Evolutionary conservation across 768 basidiomycete genomes (phyloP), one percentile per base, ranked within the genome.

Genomic region (Russula olivacea): DNA sequence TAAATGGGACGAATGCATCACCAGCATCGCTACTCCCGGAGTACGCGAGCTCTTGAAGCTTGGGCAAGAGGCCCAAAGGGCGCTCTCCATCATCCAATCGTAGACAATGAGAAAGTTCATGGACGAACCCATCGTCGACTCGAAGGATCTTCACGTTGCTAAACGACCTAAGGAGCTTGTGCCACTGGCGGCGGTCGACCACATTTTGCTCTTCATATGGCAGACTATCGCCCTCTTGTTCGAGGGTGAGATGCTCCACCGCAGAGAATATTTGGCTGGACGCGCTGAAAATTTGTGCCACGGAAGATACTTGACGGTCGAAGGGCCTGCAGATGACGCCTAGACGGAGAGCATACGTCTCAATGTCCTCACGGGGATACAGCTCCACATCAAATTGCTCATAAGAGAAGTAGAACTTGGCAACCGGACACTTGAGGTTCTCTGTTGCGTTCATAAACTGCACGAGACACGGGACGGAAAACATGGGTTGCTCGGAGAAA

Each of bases 221-320:
- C 0, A 0, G 0, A 4, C 6, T 4, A 4, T 4, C 11, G 25
- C 30, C 10, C n/a, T n/a, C n/a, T n/a, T n/a, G n/a, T 11, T 4
- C 1, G 14, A 58, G 45, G 10, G 12, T 12, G 14, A 48, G 45
- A 34, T 36, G 3, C 30, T 48, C 21, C 30, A 58, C 56, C 7
- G 21, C 7, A 36, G 32, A 23, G 21, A 58, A 47, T 5, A 14
- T 1, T 36, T 32, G n/a, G 11, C 12, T 3, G 21, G 36, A 30
- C 0, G 15, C 2, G 3, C 23, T 4, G 15, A 23, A 32, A 23
- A 48, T 47, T 1, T 47, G 45, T 14, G 32, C 21, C 5, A 15
- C 7, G 2, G 34, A 38, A 3, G 52, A 12, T 1, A 54, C 52
- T 21, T 54, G 52, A 14, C 34, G 2, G 52, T 53, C 21, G 11